Base-by-base conservation (phyloP, 1,284 basidiomycete species). In the Ustilago trichophora region DNA sequence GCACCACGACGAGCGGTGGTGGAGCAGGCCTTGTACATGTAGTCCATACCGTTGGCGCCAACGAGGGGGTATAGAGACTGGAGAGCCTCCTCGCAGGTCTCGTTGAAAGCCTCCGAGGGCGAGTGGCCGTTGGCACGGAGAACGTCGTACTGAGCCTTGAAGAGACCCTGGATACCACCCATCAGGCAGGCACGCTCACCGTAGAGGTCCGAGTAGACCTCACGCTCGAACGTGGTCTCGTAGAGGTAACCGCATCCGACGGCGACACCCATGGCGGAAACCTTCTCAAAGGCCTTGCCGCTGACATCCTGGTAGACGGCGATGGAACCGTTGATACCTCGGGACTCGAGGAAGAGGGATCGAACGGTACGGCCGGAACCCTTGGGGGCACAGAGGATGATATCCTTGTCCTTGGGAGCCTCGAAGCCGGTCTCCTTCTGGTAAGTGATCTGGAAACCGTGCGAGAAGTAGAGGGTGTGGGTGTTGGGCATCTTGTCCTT, bases 111-210 rank as follows among this genome's bases (percentile, higher is more conserved):
- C 84, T 99, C 95, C 37, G 94, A 97, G 59, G 95, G 96, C 15
- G 88, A 86, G 88, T 98, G 95, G 67, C 96, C 96, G 84, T 99
- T 98, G 83, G 91, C 91, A 82, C 95, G 92, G 82, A 99, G 91
- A 64, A 98, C 91, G 86, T 98, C 90, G 89, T 99, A 99, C 85
- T 98, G 93, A 48, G 95, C 95, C 80, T 93, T 87, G 91, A 99
- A 98, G 83, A 99, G 89, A 77, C 95, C 96, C 90, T 99, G 89
- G 83, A 98, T 98, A 83, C 90, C 95, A 82, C 95, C 95, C 95
- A 98, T 98, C 80, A 98, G 88, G 82, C 97, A 94, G 87, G 96
- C 96, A 87, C 95, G 94, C 87, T 99, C 96, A 84, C 96, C 96
- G 84, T 96, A 98, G 66, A 99, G 87, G 84, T 98, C 96, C 54